These are phyloP conservation scores for Incumbomyces delicatus DNA, from an alignment of 2,329 filamentous ascomycete genomes.

Conservation along the genomic window DNA sequence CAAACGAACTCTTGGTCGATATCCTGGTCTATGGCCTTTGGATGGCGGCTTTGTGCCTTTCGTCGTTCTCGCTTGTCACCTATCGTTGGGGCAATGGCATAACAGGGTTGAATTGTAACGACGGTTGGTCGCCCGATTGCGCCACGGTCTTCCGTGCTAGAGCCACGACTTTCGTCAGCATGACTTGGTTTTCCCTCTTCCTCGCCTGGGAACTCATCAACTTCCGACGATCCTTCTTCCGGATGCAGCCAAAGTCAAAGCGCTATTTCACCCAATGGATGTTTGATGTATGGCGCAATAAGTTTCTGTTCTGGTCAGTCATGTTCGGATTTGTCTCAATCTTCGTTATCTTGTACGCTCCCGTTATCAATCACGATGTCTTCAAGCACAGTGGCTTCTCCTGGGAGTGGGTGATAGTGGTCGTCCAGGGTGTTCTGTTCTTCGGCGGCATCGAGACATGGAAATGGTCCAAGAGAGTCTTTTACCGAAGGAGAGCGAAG, in stretches of 20 bases:
- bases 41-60: slow-evolving; percentile 38
- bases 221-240: slow-evolving; percentile 61
- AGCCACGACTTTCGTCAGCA: slow-evolving; percentile 61
- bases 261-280: slow-evolving; percentile 57
- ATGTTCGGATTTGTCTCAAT: slow-evolving; percentile 44
- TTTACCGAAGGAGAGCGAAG: slow-evolving; percentile 30
- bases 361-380: slow-evolving; percentile 52
- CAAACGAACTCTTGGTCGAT: slow-evolving; percentile 31
- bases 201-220: slow-evolving; percentile 69
- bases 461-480: slow-evolving; percentile 59
- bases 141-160: slow-evolving; percentile 61
- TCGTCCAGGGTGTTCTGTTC: slow-evolving; percentile 52
- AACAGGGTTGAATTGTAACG: slow-evolving; percentile 53
- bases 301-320: slow-evolving; percentile 59
- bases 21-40: slow-evolving; percentile 34
- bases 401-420: slow-evolving; percentile 62
- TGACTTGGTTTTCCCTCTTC: slow-evolving; percentile 68
- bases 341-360: slow-evolving; percentile 51
- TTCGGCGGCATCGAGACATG: slow-evolving; percentile 55
- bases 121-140: slow-evolving; percentile 44
- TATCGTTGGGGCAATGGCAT: slow-evolving; percentile 31
- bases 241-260: slow-evolving; percentile 32
- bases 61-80: slow-evolving; percentile 30
- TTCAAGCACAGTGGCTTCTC: slow-evolving; percentile 57
- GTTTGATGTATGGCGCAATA: slow-evolving; percentile 56